phyloP scores from a whole-genome alignment of 306 rosid species.

The Trifolium fragiferum region DNA sequence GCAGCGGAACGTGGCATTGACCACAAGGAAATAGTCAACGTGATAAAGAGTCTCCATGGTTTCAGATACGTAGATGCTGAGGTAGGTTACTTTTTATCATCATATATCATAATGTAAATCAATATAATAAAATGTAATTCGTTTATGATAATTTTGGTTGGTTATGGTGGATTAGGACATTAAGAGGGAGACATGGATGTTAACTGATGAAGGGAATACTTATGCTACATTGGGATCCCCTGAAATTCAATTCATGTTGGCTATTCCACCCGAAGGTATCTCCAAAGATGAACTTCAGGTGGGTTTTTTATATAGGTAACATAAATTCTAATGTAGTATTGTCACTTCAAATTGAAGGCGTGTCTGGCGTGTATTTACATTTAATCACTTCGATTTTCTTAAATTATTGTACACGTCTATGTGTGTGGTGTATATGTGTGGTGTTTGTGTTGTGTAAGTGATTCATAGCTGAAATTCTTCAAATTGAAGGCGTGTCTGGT shows the following conservation, averaged over 20 bases:
- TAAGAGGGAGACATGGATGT: slow-evolving; percentile 74
- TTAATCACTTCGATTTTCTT: no score
- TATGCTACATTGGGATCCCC: slow-evolving; percentile 81
- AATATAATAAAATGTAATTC: neutral
- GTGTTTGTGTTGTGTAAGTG: no score
- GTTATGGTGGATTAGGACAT: slow-evolving; percentile 60
- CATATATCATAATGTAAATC: neutral
- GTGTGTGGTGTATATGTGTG: no score
- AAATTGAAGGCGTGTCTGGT: no score
- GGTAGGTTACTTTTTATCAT: slow-evolving; percentile 41
- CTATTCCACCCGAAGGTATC: slow-evolving; percentile 84
- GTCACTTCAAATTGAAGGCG: no score
- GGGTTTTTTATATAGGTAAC: slow-evolving; percentile 34
- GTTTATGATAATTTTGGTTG: neutral
- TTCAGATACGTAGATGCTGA: slow-evolving; percentile 68
- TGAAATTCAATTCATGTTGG: slow-evolving; percentile 68
- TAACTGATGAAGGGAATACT: slow-evolving; percentile 73
- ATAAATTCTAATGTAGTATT: no score
- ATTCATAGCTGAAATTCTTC: no score
- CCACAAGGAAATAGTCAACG: slow-evolving; percentile 44
- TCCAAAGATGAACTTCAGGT: slow-evolving; percentile 76
- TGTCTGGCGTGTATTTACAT: no score
- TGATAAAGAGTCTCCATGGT: slow-evolving; percentile 22
- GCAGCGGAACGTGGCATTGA: slow-evolving; percentile 62
- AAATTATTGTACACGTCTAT: no score